Percentiles rank a stretch among this genome's conserved stretches.
phyloP scores from a whole-genome alignment of 2,329 filamentous ascomycete genomes.

The Ophiocordyceps sinensis region DNA sequence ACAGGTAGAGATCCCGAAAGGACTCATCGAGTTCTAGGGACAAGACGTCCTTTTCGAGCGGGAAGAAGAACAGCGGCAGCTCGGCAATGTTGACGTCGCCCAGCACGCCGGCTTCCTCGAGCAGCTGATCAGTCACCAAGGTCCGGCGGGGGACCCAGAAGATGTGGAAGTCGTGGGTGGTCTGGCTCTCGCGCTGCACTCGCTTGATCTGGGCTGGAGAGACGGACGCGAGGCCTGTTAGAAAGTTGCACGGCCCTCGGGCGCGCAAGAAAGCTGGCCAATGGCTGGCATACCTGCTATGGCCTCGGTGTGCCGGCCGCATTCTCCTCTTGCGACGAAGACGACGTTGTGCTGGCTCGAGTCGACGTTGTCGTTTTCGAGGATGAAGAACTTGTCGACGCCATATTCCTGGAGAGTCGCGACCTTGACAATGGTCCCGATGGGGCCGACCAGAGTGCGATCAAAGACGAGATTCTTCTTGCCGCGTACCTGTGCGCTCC shows the following conservation, averaged over 20 bases:
- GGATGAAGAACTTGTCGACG: slow-evolving; percentile 91
- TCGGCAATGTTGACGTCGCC: slow-evolving; percentile 85
- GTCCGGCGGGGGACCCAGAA: slow-evolving; percentile 93
- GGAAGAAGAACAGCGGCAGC: slow-evolving; percentile 78
- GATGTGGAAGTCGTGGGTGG: slow-evolving; percentile 89
- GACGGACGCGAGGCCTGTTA: slow-evolving; percentile 3
- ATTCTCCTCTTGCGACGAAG: slow-evolving; percentile 85
- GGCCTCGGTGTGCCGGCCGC: slow-evolving; percentile 64
- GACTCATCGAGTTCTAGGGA: slow-evolving; percentile 82
- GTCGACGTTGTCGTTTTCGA: slow-evolving; percentile 92
- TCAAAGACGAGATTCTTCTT: slow-evolving; percentile 98
- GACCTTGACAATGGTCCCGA: slow-evolving; percentile 88
- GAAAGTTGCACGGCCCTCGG: not conserved
- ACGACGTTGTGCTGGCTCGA: slow-evolving; percentile 89
- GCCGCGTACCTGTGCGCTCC: slow-evolving; percentile 61
- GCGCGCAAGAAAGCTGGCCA: not conserved
- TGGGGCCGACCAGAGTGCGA: slow-evolving; percentile 72
- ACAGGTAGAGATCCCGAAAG: slow-evolving; percentile 75
- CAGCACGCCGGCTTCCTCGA: slow-evolving; percentile 85
- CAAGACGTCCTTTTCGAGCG: slow-evolving; percentile 78
- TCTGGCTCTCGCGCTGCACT: slow-evolving; percentile 73
- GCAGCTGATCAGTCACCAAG: slow-evolving; percentile 74
- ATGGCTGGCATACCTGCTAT: slow-evolving; percentile 62
- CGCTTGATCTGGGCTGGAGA: slow-evolving; percentile 73
- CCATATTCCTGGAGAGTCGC: slow-evolving; percentile 93